Percentiles rank a stretch among this genome's conserved stretches.
Evolutionary conservation across 768 basidiomycete genomes (phyloP).

Genomic region (Trametes villosa): DNA sequence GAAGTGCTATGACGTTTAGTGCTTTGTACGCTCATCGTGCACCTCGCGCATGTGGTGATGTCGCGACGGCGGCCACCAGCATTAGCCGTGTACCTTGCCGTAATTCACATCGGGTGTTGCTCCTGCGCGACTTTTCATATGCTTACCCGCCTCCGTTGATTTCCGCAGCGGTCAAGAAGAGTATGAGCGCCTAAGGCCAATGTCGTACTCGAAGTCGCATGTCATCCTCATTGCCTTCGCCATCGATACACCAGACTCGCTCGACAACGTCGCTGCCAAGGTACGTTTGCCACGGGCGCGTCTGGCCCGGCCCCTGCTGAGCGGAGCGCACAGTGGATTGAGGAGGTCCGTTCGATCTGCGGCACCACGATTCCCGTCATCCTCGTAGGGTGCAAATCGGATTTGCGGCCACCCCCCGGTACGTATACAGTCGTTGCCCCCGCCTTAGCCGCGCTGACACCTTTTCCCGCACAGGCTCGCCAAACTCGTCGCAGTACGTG

Average conservation of each 20-base stretch:
- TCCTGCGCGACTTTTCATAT: no score
- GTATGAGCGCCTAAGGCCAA: slow-evolving; percentile 96
- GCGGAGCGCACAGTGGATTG: slow-evolving; percentile 77
- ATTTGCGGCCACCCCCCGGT: slow-evolving; percentile 68
- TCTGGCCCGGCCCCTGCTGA: no score
- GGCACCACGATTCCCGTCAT: slow-evolving; percentile 91
- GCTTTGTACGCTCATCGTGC: no score
- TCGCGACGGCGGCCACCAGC: no score
- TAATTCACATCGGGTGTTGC: no score
- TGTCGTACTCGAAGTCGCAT: slow-evolving; percentile 98
- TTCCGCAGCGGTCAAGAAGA: slow-evolving; percentile 90
- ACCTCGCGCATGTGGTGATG: no score
- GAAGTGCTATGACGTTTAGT: no score
- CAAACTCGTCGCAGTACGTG: slow-evolving; percentile 60
- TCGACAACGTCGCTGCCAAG: slow-evolving; percentile 95
- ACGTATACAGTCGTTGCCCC: background rate
- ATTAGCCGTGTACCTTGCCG: no score
- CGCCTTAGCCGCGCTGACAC: background rate
- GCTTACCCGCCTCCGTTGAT: slow-evolving; percentile 23
- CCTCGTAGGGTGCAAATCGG: slow-evolving; percentile 95
- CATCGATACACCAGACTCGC: slow-evolving; percentile 93
- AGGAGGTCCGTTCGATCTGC: slow-evolving; percentile 97
- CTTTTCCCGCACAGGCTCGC: slow-evolving; percentile 36
- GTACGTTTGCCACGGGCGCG: slow-evolving; percentile 43
- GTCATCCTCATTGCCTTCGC: slow-evolving; percentile 98